These are phyloP conservation scores for Inga oerstediana DNA, from an alignment of 306 rosid species.

Conservation along the genomic window DNA sequence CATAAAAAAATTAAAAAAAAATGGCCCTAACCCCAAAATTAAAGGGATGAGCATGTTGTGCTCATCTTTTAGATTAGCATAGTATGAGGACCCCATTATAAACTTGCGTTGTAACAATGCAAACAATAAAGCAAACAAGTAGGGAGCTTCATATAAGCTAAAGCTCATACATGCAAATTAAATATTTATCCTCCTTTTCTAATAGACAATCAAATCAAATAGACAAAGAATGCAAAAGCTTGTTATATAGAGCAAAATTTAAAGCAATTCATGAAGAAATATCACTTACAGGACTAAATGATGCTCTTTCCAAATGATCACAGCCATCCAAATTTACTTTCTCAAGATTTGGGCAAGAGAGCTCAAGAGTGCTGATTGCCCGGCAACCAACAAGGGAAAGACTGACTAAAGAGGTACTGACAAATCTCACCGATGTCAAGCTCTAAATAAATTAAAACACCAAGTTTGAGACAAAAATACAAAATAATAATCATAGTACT, in stretches of 20 bases:
- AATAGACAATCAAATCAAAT: constrained; percentile 12
- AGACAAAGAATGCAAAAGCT: not conserved
- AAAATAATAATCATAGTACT: not conserved
- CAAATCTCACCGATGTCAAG: constrained; percentile 78
- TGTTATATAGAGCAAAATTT: not conserved
- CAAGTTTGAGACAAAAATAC: constrained; percentile 17
- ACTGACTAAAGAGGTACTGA: constrained; percentile 71
- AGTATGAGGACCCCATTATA: not conserved
- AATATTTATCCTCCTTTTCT: constrained; percentile 17
- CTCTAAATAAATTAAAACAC: constrained; percentile 60
- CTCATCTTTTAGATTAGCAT: no score
- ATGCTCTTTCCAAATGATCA: constrained; percentile 88
- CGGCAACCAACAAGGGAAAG: constrained; percentile 98
- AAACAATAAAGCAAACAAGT: constrained; percentile 8
- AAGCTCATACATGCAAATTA: not conserved
- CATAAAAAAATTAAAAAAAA: no score
- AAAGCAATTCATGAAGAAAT: constrained; percentile 16
- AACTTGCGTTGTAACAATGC: constrained; percentile 16
- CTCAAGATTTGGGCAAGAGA: constrained; percentile 83
- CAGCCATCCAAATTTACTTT: constrained; percentile 94
- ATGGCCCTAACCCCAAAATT: no score
- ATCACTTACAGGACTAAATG: constrained; percentile 85
- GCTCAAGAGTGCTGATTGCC: constrained; percentile 72
- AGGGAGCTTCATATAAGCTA: constrained; percentile 5
- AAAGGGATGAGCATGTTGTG: no score